Percentiles rank a stretch among this genome's conserved stretches.
phyloP scores from a whole-genome alignment of 2,329 filamentous ascomycete genomes.

The Basipetospora chlamydospora region DNA sequence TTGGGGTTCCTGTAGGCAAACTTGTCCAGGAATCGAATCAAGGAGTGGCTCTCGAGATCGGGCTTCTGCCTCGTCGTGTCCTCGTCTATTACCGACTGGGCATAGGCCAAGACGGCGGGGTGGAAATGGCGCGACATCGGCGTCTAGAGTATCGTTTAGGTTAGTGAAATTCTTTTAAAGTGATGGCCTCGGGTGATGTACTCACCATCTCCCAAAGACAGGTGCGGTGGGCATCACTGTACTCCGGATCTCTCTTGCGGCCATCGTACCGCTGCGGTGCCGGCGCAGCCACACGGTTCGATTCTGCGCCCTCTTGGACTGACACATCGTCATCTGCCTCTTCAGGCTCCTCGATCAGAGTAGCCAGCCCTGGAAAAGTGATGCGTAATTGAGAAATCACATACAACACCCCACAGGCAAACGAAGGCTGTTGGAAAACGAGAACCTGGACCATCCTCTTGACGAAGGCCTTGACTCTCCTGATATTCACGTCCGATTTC shows the following conservation, averaged over 20 bases:
- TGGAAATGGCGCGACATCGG: slow-evolving; percentile 77
- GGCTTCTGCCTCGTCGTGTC: slow-evolving; percentile 71
- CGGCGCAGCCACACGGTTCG: too few species aligned
- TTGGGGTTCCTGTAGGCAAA: slow-evolving; percentile 97
- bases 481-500: slow-evolving; percentile 79
- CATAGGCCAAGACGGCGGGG: slow-evolving; percentile 79
- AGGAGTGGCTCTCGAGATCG: slow-evolving; percentile 74
- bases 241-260: slow-evolving; percentile 78
- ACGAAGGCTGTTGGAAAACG: slow-evolving; percentile 79
- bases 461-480: slow-evolving; percentile 87
- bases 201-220: slow-evolving; percentile 84
- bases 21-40: slow-evolving; percentile 92
- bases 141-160: slow-evolving; percentile 23
- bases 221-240: slow-evolving; percentile 83
- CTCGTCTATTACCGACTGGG: slow-evolving; percentile 53
- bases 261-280: slow-evolving; percentile 67
- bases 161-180: too few species aligned
- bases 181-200: slow-evolving; percentile 9
- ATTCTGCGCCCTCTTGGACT: too few species aligned
- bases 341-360: slow-evolving; percentile 69
- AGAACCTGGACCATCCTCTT: slow-evolving; percentile 85
- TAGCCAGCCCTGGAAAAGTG: slow-evolving; percentile 66
- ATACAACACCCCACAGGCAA: slow-evolving; percentile 86
- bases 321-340: too few species aligned
- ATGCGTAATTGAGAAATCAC: slow-evolving; percentile 67